Conservation (phyloP, 2,329 filamentous ascomycete genomes). For the Aspergillus tubingensis region DNA sequence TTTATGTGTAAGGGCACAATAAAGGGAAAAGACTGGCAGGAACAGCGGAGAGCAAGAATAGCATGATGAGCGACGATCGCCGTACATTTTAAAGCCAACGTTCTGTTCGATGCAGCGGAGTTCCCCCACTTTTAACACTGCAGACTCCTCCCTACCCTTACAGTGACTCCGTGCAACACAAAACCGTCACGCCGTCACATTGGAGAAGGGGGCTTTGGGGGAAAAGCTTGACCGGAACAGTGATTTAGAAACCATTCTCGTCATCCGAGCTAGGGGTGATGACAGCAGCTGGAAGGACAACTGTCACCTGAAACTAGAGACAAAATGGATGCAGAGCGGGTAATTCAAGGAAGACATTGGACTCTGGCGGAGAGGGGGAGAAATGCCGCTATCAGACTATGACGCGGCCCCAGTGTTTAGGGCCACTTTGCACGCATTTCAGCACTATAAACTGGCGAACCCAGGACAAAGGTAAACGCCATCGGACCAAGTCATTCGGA, state of each 20-base stretch:
- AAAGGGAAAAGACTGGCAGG: neutral
- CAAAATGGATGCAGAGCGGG: neutral
- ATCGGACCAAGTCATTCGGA: neutral
- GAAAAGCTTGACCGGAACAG: neutral
- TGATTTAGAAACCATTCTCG: neutral
- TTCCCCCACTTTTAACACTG: neutral
- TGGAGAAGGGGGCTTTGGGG: neutral
- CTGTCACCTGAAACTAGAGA: neutral
- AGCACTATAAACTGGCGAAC: neutral
- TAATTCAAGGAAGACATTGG: neutral
- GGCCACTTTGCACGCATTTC: neutral
- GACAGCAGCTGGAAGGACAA: neutral
- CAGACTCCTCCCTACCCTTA: neutral
- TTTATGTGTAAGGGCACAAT: no score
- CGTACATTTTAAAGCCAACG: neutral
- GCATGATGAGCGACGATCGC: neutral
- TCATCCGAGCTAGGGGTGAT: neutral
- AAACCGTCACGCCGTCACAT: neutral
- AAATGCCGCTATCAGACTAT: slow-evolving; percentile 2
- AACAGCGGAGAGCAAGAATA: neutral
- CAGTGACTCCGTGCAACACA: neutral
- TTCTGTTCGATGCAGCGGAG: neutral
- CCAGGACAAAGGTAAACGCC: neutral
- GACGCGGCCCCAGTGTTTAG: slow-evolving; percentile 6
- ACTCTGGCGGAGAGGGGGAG: neutral